A percentile compares a stretch with the other conserved stretches of the same genome.
Conservation (phyloP, 1,139 yeast species). For the Magnusiomyces magnusii region DNA sequence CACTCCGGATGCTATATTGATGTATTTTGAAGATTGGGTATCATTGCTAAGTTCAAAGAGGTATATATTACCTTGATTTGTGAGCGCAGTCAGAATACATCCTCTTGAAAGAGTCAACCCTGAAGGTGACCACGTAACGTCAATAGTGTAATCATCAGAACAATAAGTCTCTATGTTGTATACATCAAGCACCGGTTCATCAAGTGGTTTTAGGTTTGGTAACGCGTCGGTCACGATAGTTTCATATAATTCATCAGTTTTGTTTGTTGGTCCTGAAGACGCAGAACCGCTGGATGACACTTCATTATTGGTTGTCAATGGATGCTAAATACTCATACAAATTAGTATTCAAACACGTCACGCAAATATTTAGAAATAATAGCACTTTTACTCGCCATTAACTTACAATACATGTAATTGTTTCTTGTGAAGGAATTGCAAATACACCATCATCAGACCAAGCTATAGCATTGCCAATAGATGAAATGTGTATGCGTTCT, state of each 20-base stretch:
- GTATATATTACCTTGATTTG: slow-evolving; percentile 3
- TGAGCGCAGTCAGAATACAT: not conserved
- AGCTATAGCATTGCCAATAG: not conserved
- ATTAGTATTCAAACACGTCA: not conserved
- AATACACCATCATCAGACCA: slow-evolving; percentile 5
- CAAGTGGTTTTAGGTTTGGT: not conserved
- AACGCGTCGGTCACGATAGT: not conserved
- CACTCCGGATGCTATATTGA: not conserved
- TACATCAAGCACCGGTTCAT: not conserved
- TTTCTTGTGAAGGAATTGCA: not conserved
- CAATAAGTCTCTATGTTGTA: slow-evolving; percentile 3
- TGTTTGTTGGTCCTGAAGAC: not conserved
- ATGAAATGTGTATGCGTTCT: not conserved
- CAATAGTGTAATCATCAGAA: not conserved
- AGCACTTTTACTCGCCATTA: not conserved
- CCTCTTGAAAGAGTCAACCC: not conserved
- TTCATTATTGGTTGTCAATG: not conserved
- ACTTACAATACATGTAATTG: not conserved
- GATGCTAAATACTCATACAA: not conserved
- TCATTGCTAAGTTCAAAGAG: not conserved
- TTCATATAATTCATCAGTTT: slow-evolving; percentile 3
- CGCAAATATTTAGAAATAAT: not conserved
- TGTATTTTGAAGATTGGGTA: not conserved
- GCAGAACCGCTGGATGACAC: not conserved
- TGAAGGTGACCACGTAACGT: slow-evolving; percentile 5